Conservation (phyloP, 1,284 basidiomycete species). For the Ganoderma resinaceum region DNA sequence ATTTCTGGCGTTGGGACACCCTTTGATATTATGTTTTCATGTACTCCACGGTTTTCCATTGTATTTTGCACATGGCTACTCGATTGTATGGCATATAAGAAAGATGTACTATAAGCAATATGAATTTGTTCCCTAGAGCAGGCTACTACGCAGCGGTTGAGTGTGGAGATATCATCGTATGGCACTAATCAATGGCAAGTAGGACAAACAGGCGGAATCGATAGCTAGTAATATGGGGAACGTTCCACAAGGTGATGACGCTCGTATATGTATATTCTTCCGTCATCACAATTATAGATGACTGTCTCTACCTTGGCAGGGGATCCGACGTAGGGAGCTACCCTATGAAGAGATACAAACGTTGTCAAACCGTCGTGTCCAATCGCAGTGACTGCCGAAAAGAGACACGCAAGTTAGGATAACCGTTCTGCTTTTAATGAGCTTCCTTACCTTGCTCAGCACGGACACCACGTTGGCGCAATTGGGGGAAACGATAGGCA, state of each 20-base stretch:
- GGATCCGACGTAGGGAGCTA: neutral
- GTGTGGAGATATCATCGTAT: neutral
- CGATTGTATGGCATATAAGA: neutral
- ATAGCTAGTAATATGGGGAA: neutral
- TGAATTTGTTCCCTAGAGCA: neutral
- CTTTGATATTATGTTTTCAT: conserved; percentile 7
- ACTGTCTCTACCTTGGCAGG: neutral
- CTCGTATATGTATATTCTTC: neutral
- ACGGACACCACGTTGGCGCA: neutral
- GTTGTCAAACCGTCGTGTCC: no score
- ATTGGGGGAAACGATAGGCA: neutral
- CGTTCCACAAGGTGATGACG: neutral
- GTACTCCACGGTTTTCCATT: neutral
- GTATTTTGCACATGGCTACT: conserved; percentile 5
- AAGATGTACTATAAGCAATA: conserved; percentile 5
- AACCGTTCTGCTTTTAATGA: neutral
- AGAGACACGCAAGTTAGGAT: neutral
- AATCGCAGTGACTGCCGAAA: neutral
- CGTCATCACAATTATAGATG: neutral
- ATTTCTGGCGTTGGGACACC: neutral
- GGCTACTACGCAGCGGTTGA: no score
- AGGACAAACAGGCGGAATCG: no score
- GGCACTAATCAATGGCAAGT: no score
- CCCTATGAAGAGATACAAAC: no score
- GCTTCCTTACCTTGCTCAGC: neutral